These are phyloP conservation scores for Trichoderma atroviride DNA, from an alignment of 2,329 filamentous ascomycete genomes.

Conservation along the genomic window DNA sequence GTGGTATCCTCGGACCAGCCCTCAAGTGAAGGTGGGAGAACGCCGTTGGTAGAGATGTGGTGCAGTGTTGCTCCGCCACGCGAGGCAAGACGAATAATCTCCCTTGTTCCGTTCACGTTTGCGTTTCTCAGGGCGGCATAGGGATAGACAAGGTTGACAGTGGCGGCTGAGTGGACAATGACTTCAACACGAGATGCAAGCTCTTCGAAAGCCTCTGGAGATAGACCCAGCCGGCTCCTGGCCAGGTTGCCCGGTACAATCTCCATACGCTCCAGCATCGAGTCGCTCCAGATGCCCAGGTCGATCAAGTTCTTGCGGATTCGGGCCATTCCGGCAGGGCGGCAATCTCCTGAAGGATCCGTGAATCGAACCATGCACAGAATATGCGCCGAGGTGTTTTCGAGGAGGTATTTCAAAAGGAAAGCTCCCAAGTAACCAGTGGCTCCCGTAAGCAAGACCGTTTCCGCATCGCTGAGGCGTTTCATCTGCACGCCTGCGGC, in stretches of 20 bases:
- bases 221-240: conserved; percentile 68
- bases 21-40: conserved; percentile 68
- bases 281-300: conserved; percentile 75
- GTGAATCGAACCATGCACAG: conserved; percentile 74
- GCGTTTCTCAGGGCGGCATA: conserved; percentile 74
- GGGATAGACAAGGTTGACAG: conserved; percentile 79
- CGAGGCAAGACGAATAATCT: conserved; percentile 72
- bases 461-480: conserved; percentile 66
- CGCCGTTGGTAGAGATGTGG: conserved; percentile 79
- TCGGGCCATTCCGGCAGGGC: conserved; percentile 69
- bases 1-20: conserved; percentile 73
- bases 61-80: conserved; percentile 71
- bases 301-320: conserved; percentile 78
- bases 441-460: conserved; percentile 71
- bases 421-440: conserved; percentile 79
- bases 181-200: conserved; percentile 69
- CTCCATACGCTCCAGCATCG: conserved; percentile 76
- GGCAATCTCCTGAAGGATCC: conserved; percentile 65
- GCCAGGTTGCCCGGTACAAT: conserved; percentile 74
- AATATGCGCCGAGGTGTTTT: conserved; percentile 68
- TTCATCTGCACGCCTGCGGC: conserved; percentile 56
- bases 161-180: conserved; percentile 76
- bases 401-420: conserved; percentile 68
- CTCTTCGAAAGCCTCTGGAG: conserved; percentile 65
- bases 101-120: conserved; percentile 78